Percentiles rank a stretch among this genome's conserved stretches.
These are phyloP conservation scores for Dothistroma pini DNA, from an alignment of 2,329 filamentous ascomycete species.

Conservation along the genomic window DNA sequence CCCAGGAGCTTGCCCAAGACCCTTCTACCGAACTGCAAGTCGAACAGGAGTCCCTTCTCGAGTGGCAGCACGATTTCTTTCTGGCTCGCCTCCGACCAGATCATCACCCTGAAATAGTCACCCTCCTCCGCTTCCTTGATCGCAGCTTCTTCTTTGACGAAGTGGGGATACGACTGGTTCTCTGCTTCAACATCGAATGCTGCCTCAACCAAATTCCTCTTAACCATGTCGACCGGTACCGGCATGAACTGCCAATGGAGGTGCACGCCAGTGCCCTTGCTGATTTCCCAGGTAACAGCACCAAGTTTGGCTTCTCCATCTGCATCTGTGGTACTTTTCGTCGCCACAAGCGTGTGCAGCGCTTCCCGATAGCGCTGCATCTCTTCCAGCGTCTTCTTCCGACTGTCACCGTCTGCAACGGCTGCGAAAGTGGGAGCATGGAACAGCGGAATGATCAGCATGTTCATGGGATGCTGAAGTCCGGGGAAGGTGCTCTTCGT, in stretches of 20 bases:
- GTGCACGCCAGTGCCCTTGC: slow-evolving; percentile 74
- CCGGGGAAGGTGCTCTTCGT: slow-evolving; percentile 66
- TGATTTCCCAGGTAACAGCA: slow-evolving; percentile 89
- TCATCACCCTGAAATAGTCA: slow-evolving; percentile 36
- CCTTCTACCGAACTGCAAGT: slow-evolving; percentile 82
- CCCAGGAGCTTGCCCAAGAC: slow-evolving; percentile 85
- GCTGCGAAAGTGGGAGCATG: slow-evolving; percentile 72
- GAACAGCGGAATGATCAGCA: slow-evolving; percentile 84
- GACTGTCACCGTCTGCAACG: slow-evolving; percentile 57
- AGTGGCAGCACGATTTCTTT: slow-evolving; percentile 70
- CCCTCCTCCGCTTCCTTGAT: slow-evolving; percentile 28
- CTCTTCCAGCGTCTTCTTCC: slow-evolving; percentile 63
- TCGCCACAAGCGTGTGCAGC: slow-evolving; percentile 70
- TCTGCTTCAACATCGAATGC: slow-evolving; percentile 87
- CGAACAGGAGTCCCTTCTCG: slow-evolving; percentile 73
- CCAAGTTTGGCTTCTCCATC: slow-evolving; percentile 60
- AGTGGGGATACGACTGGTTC: slow-evolving; percentile 60
- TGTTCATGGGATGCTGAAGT: slow-evolving; percentile 75
- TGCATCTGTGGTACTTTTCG: slow-evolving; percentile 33
- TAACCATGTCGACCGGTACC: slow-evolving; percentile 63
- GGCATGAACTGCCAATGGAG: slow-evolving; percentile 93
- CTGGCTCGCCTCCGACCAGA: slow-evolving; percentile 44
- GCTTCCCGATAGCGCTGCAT: slow-evolving; percentile 78
- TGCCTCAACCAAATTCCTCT: slow-evolving; percentile 73
- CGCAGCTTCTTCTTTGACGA: slow-evolving; percentile 36